A percentile compares a stretch with the other conserved stretches of the same genome.
These are phyloP conservation scores for Osmanthus fragrans DNA, from an alignment of 257 asterid species.

Conservation along the genomic window DNA sequence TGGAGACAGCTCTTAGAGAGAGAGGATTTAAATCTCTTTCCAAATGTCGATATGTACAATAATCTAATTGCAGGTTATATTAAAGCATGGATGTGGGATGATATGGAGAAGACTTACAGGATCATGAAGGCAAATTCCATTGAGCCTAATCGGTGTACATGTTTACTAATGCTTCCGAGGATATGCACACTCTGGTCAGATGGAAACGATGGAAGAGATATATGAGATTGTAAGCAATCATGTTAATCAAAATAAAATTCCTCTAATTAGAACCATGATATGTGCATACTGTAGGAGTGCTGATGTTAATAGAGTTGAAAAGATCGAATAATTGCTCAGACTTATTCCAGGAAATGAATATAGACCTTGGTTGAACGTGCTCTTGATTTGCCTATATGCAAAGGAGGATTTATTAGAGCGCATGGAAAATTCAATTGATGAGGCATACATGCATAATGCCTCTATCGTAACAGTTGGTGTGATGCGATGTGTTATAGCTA, in stretches of 20 bases:
- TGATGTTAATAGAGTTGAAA: slow-evolving; percentile 47
- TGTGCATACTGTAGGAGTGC: slow-evolving; percentile 69
- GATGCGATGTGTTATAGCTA: slow-evolving; percentile 59
- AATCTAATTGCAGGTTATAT: slow-evolving; percentile 68
- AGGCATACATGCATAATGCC: slow-evolving; percentile 57
- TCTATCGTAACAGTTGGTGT: slow-evolving; percentile 35
- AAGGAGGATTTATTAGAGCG: slow-evolving; percentile 56
- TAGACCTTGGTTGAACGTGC: slow-evolving; percentile 66
- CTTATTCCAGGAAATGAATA: slow-evolving; percentile 59
- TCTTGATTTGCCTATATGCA: slow-evolving; percentile 69
- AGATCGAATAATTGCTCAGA: slow-evolving; percentile 53
- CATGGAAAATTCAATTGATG: slow-evolving; percentile 64
- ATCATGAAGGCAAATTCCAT: slow-evolving; percentile 49
- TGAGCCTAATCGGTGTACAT: slow-evolving; percentile 47
- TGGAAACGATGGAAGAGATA: slow-evolving; percentile 74
- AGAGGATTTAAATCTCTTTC: slow-evolving; percentile 43
- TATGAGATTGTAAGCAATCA: slow-evolving; percentile 54
- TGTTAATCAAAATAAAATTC: slow-evolving; percentile 34
- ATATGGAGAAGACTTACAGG: slow-evolving; percentile 64
- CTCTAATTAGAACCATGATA: slow-evolving; percentile 62
- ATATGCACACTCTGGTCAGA: slow-evolving; percentile 62
- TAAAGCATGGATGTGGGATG: slow-evolving; percentile 89
- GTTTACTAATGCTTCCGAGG: slow-evolving; percentile 78
- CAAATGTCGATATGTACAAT: slow-evolving; percentile 53
- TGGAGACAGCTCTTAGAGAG: slow-evolving; percentile 65